These are phyloP conservation scores for Mitragyna speciosa DNA, from an alignment of 257 asterid genomes.

Conservation along the genomic window DNA sequence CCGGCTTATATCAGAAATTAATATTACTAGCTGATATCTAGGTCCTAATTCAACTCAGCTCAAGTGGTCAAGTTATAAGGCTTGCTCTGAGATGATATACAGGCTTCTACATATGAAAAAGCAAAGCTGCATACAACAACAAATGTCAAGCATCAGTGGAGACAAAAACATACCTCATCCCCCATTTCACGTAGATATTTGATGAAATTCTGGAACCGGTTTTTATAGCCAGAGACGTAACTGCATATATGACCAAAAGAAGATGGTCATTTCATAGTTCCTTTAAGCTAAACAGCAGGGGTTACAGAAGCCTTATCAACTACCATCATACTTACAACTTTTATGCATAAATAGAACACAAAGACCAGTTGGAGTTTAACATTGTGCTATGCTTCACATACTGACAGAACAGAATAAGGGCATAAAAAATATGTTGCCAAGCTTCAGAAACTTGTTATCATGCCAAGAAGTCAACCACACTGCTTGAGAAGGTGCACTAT, in stretches of 20 bases:
- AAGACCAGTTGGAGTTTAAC: background rate
- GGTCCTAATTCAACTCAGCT: background rate
- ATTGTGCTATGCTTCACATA: background rate
- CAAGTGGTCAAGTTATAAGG: background rate
- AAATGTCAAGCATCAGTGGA: conserved; percentile 1
- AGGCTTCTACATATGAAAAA: background rate
- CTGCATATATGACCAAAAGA: conserved; percentile 50
- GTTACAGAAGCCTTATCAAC: background rate
- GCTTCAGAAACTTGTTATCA: background rate
- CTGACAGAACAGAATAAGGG: background rate
- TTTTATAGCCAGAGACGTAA: conserved; percentile 92
- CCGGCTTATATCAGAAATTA: conserved; percentile 1
- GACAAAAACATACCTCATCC: conserved; percentile 72
- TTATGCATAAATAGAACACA: background rate
- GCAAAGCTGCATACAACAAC: background rate
- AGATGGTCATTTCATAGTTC: conserved; percentile 16
- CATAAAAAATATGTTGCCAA: background rate
- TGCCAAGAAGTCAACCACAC: background rate
- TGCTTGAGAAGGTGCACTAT: background rate
- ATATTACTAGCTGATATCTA: background rate
- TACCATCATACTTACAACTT: background rate
- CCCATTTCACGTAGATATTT: conserved; percentile 98
- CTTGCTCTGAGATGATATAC: background rate
- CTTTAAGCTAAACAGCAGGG: background rate
- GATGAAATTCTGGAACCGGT: conserved; percentile 97